Percentiles rank a stretch among this genome's conserved stretches.
Conservation (phyloP, 139 green algal species). For the Chlamydomonas incerta region DNA sequence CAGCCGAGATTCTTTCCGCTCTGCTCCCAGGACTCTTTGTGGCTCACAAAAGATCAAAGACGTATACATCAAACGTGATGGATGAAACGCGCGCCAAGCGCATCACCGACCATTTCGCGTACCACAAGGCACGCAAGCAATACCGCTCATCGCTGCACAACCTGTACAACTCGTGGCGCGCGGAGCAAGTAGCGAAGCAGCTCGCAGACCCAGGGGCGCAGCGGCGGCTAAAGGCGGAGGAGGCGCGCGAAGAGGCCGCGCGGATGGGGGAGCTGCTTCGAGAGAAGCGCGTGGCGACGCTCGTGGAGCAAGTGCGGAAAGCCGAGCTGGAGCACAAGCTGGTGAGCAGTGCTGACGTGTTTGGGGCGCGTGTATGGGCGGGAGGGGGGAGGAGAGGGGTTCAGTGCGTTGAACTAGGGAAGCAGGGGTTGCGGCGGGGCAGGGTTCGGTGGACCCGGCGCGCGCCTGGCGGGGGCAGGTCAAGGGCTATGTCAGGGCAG, state of each 20-base stretch:
- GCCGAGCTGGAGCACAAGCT: slow-evolving; percentile 42
- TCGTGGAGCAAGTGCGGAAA: slow-evolving; percentile 13
- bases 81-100: slow-evolving; percentile 40
- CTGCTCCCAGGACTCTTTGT: slow-evolving; percentile 14
- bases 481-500: no score
- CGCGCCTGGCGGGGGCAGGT: no score
- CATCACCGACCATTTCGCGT: slow-evolving; percentile 34
- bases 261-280: background rate
- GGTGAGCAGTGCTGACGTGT: background rate
- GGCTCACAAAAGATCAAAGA: slow-evolving; percentile 2
- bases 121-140: slow-evolving; percentile 2
- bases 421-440: no score
- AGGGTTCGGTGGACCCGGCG: no score
- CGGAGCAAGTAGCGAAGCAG: slow-evolving; percentile 14
- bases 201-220: background rate
- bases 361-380: background rate
- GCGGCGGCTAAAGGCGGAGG: background rate
- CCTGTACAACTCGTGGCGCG: slow-evolving; percentile 15
- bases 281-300: slow-evolving; percentile 18
- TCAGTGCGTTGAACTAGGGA: no score
- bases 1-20: background rate
- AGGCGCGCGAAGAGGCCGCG: background rate
- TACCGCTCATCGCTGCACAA: slow-evolving; percentile 5
- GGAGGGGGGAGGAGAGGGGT: no score
- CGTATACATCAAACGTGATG: slow-evolving; percentile 53